Evolutionary conservation across 805 yeast species (phyloP).

Genomic region (Wickerhamiella kurtzmanii): DNA sequence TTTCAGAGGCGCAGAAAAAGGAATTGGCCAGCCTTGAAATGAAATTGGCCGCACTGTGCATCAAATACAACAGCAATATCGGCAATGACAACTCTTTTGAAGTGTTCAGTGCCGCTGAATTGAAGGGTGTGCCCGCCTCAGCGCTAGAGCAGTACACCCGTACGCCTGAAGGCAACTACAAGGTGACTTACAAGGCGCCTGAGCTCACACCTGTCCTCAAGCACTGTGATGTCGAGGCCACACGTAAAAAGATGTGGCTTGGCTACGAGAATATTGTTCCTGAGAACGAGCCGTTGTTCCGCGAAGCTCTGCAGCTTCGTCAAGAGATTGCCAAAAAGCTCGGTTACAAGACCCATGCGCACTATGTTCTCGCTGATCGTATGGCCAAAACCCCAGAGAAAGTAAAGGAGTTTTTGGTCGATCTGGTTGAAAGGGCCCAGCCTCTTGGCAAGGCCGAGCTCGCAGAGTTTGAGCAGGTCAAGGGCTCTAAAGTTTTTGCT

Average conservation of each 20-base stretch:
- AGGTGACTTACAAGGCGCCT: conserved; percentile 72
- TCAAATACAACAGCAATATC: conserved; percentile 48
- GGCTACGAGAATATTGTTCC: conserved; percentile 59
- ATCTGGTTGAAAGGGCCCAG: conserved; percentile 43
- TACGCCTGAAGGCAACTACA: conserved; percentile 32
- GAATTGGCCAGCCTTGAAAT: conserved; percentile 46
- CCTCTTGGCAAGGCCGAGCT: conserved; percentile 50
- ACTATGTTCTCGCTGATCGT: conserved; percentile 57
- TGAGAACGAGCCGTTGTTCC: conserved; percentile 44
- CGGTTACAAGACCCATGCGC: conserved; percentile 59
- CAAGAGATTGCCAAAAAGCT: conserved; percentile 45
- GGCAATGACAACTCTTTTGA: conserved; percentile 58
- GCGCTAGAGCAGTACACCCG: conserved; percentile 43
- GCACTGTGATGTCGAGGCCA: conserved; percentile 47
- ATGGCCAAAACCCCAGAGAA: conserved; percentile 61
- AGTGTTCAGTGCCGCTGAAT: conserved; percentile 47
- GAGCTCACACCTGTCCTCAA: conserved; percentile 67
- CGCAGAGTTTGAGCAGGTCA: conserved; percentile 35
- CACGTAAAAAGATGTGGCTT: conserved; percentile 51
- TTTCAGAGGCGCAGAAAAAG: conserved; percentile 42
- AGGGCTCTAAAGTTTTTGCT: conserved; percentile 37
- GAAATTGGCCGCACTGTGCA: conserved; percentile 41
- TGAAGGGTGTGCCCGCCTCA: conserved; percentile 61
- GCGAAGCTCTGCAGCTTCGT: conserved; percentile 48
- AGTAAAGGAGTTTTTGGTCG: conserved; percentile 49